Evolutionary conservation across 2,329 filamentous ascomycete genomes (phyloP).

Genomic region (Didymosphaeria variabile): DNA sequence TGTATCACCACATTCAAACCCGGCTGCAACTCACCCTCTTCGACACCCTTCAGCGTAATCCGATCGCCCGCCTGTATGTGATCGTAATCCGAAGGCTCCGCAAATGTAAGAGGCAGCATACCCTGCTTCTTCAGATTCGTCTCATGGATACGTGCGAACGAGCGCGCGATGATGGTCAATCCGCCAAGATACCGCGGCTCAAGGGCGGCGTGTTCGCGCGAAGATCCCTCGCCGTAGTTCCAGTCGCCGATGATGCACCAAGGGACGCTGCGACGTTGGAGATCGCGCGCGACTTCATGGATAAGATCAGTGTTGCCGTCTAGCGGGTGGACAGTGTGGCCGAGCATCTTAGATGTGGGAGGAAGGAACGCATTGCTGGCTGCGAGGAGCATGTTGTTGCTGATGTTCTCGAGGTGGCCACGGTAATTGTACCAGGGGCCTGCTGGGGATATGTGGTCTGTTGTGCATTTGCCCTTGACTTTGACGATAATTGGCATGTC

Average conservation of each 20-base stretch:
- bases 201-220: conserved; percentile 39
- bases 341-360: conserved; percentile 31
- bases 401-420: conserved; percentile 52
- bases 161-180: conserved; percentile 34
- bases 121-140: conserved; percentile 44
- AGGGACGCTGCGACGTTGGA: conserved; percentile 27
- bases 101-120: conserved; percentile 39
- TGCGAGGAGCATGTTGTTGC: conserved; percentile 49
- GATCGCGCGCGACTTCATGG: conserved; percentile 36
- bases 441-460: conserved; percentile 52
- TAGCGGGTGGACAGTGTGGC: conserved; percentile 36
- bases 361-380: conserved; percentile 43
- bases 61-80: conserved; percentile 28
- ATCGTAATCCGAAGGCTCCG: conserved; percentile 28
- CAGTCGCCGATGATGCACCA: conserved; percentile 49
- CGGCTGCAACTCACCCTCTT: conserved; percentile 32
- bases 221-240: conserved; percentile 41
- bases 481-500: conserved; percentile 46
- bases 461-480: conserved; percentile 51
- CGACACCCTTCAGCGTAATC: conserved; percentile 28
- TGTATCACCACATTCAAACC: conserved; percentile 42
- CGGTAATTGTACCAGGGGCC: conserved; percentile 53
- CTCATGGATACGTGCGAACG: conserved; percentile 41
- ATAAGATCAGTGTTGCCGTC: conserved; percentile 27
- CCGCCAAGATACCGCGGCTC: conserved; percentile 37